Evolutionary conservation across 2,329 filamentous ascomycete species (phyloP), one percentile per base, ranked within the genome.

Genomic region (Cladophialophora carrionii): DNA sequence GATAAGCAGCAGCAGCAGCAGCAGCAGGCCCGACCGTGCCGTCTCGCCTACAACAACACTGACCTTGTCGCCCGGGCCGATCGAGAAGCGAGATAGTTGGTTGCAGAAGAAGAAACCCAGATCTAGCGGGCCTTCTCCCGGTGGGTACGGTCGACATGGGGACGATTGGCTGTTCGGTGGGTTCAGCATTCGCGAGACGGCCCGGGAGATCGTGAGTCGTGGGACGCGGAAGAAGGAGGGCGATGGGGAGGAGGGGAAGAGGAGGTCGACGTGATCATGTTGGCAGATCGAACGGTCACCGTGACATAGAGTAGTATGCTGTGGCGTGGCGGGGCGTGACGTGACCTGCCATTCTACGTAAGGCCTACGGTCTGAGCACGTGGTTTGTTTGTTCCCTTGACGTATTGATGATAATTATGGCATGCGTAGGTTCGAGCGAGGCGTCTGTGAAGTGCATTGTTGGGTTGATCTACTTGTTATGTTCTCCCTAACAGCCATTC

Each of bases 101-200:
- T n/a, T 64, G 26, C 59, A 63, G 79, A 34, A 81, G 56, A 62
- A 63, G 57, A 63, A 64, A 29, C 17, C 48, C 8, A 57, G 57
- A 12, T 31, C 56, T 31, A 61, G 37, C 41, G 57, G 62, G 3
- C 75, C 76, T 20, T 80, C 78, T 0, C 71, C 80, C 49, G 78
- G 76, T 57, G 77, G 83, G 63, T 81, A 75, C 61, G 81, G 81
- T 14, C 78, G 81, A 8, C 81, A 83, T 71, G 78, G 77, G 20
- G 83, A 83, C 61, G 79, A 83, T 61, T 84, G 82, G 82, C 74
- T 84, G 4, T 83, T 83, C 64, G 77, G 78, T 22, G 79, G 80
- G 1, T 80, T 82, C 70, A 81, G 79, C 68, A 72, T 83, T 3
- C 76, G 77, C 4, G 78, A 81, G 37, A 79, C 80, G 6, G 78